Evolutionary conservation across 345 rosid genomes (phyloP).

Genomic region (Salix arbutifolia): DNA sequence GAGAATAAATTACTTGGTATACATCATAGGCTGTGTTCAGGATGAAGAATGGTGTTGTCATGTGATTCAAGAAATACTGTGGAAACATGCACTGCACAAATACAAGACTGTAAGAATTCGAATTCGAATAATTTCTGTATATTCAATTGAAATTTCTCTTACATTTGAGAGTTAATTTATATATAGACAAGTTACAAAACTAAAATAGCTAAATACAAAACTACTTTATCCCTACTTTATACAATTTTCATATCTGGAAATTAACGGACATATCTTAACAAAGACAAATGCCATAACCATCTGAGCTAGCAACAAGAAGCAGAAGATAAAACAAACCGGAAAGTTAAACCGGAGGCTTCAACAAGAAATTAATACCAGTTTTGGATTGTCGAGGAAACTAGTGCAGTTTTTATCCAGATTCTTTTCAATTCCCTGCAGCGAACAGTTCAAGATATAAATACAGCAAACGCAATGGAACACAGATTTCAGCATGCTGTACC

Average conservation of each 20-base stretch:
- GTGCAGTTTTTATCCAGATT: constrained; percentile 64
- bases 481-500: constrained; percentile 27
- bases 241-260: too few species aligned
- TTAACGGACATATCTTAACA: too few species aligned
- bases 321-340: neutral
- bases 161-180: too few species aligned
- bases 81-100: constrained; percentile 85
- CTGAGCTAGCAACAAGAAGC: neutral
- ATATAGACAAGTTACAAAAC: too few species aligned
- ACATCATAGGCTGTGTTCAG: constrained; percentile 91
- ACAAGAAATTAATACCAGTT: constrained; percentile 52
- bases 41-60: constrained; percentile 68
- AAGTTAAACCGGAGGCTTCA: neutral
- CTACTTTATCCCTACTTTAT: too few species aligned
- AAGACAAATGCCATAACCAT: constrained; percentile 1
- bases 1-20: constrained; percentile 52
- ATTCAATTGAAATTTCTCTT: too few species aligned
- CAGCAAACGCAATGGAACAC: neutral
- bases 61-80: constrained; percentile 61
- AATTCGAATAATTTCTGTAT: too few species aligned
- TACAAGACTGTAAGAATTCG: too few species aligned
- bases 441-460: constrained; percentile 6
- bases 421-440: constrained; percentile 58
- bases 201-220: too few species aligned
- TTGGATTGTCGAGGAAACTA: constrained; percentile 35